Evolutionary conservation across 2,329 filamentous ascomycete genomes (phyloP).

Genomic region (Esteya vermicola): DNA sequence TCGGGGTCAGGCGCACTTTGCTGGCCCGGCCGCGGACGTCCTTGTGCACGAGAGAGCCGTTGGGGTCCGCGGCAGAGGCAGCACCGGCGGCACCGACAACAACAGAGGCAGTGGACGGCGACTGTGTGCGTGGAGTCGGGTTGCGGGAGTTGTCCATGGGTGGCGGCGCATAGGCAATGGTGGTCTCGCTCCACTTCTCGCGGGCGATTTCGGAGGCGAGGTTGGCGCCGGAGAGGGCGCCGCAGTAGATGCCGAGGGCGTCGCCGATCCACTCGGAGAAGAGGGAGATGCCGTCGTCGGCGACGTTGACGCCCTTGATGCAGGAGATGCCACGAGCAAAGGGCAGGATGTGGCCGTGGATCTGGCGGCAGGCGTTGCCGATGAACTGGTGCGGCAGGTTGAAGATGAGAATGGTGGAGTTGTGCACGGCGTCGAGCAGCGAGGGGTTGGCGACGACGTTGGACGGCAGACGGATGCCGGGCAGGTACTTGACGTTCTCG

Average conservation of each 20-base stretch:
- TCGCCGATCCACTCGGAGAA: constrained; percentile 93
- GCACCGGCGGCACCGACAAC: too few species aligned
- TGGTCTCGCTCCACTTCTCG: constrained; percentile 96
- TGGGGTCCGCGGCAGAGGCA: too few species aligned
- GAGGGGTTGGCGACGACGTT: constrained; percentile 81
- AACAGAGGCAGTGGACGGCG: too few species aligned
- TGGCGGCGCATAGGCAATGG: constrained; percentile 89
- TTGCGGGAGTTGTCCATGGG: constrained; percentile 65
- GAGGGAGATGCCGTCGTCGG: constrained; percentile 69
- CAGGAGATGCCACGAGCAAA: constrained; percentile 91
- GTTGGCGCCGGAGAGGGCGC: constrained; percentile 89
- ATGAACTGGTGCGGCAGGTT: constrained; percentile 97
- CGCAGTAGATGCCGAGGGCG: constrained; percentile 88
- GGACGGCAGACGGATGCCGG: constrained; percentile 65
- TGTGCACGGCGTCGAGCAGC: constrained; percentile 63
- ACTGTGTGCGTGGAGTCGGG: constrained; percentile 41
- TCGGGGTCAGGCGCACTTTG: constrained; percentile 55
- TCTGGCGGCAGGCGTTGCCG: constrained; percentile 65
- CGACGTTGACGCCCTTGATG: constrained; percentile 94
- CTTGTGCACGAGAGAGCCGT: constrained; percentile 38
- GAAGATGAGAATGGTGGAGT: constrained; percentile 84
- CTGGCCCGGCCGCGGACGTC: constrained; percentile 54
- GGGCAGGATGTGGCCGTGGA: constrained; percentile 79
- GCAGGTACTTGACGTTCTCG: constrained; percentile 97
- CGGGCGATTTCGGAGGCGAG: constrained; percentile 83